phyloP scores from a whole-genome alignment of 2,329 filamentous ascomycete species.

The Talaromyces sp. region DNA sequence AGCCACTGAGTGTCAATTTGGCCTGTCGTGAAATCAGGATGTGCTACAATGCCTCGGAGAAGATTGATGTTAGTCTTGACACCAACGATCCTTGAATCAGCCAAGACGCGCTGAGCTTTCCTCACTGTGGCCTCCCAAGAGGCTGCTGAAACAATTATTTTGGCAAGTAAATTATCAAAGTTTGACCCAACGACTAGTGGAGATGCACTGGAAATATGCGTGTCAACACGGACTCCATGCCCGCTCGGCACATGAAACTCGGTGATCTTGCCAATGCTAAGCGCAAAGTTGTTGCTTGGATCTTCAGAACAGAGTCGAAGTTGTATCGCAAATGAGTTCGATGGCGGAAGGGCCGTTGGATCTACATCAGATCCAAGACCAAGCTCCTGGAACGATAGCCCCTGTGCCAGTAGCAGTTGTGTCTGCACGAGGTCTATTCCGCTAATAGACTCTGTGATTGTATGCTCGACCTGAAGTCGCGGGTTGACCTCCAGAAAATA shows the following conservation, averaged over 20 bases:
- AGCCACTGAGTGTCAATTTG: conserved; percentile 62
- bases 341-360: conserved; percentile 39
- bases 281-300: conserved; percentile 54
- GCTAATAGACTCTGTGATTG: conserved; percentile 61
- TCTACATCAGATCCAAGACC: conserved; percentile 33
- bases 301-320: conserved; percentile 62
- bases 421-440: conserved; percentile 58
- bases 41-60: conserved; percentile 56
- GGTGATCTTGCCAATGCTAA: conserved; percentile 63
- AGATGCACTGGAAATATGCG: conserved; percentile 51
- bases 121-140: conserved; percentile 56
- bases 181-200: conserved; percentile 53
- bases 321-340: conserved; percentile 54
- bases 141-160: conserved; percentile 59
- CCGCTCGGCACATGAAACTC: conserved; percentile 59
- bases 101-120: conserved; percentile 59
- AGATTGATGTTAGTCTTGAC: conserved; percentile 62
- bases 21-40: conserved; percentile 53
- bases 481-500: conserved; percentile 66
- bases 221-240: conserved; percentile 62
- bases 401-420: conserved; percentile 59
- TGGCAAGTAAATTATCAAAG: conserved; percentile 63
- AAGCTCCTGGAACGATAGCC: conserved; percentile 44
- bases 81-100: conserved; percentile 59
- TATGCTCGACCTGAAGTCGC: conserved; percentile 64